Evolutionary conservation across 192 early-diverging fungal species (phyloP).

Genomic region (Entomortierella lignicola): DNA sequence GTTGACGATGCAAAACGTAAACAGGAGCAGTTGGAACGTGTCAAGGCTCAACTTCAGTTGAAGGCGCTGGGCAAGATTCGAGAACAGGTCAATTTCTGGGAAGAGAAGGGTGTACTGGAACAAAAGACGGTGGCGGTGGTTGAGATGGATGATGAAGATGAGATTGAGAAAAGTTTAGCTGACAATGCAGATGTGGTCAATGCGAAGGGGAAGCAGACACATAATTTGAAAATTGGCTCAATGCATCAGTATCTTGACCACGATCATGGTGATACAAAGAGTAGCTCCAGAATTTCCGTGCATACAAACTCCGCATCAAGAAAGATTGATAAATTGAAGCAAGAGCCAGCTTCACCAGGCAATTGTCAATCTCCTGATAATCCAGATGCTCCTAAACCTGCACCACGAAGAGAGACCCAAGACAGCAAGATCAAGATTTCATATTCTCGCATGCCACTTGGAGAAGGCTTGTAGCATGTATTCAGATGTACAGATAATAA

Average conservation of each 20-base stretch:
- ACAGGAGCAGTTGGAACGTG: conserved; percentile 38
- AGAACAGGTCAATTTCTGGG: conserved; percentile 41
- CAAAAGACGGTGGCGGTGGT: conserved; percentile 33
- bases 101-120: conserved; percentile 37
- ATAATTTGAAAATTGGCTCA: too few species aligned
- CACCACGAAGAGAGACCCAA: not conserved
- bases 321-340: not conserved
- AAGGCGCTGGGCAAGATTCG: conserved; percentile 33
- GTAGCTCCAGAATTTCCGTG: not conserved
- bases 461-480: too few species aligned
- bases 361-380: not conserved
- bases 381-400: not conserved
- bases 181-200: too few species aligned
- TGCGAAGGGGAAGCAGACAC: not conserved
- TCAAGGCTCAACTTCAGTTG: conserved; percentile 28
- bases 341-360: conserved; percentile 10
- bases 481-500: too few species aligned
- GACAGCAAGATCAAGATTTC: not conserved
- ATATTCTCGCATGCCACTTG: too few species aligned
- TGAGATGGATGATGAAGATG: conserved; percentile 18
- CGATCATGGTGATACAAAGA: not conserved
- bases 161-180: too few species aligned
- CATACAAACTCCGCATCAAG: not conserved
- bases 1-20: conserved; percentile 49
- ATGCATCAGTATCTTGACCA: too few species aligned